Percentiles rank a stretch among this genome's conserved stretches.
These are phyloP conservation scores for Astragalus glycyphyllos DNA, from an alignment of 306 rosid species.

Conservation along the genomic window DNA sequence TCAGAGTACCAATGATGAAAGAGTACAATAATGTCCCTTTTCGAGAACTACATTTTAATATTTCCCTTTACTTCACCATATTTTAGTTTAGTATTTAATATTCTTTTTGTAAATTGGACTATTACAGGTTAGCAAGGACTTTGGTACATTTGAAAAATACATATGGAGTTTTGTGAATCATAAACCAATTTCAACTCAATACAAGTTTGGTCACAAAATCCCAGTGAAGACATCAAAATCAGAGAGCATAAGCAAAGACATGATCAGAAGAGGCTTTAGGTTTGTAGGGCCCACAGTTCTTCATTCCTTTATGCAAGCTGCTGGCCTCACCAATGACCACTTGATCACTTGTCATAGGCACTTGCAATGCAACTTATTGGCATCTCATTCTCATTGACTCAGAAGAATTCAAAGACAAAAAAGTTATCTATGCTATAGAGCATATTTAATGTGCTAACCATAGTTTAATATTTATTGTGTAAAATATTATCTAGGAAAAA, in stretches of 20 bases:
- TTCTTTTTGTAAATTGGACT: slow-evolving; percentile 6
- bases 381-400: background rate
- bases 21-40: slow-evolving; percentile 27
- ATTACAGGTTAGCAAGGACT: slow-evolving; percentile 71
- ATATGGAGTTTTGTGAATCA: slow-evolving; percentile 92
- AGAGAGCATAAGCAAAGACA: slow-evolving; percentile 90
- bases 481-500: slow-evolving; percentile 50
- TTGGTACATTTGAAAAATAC: slow-evolving; percentile 82
- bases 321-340: slow-evolving; percentile 96
- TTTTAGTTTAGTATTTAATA: background rate
- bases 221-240: slow-evolving; percentile 98
- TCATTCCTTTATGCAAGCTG: slow-evolving; percentile 92
- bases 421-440: slow-evolving; percentile 24
- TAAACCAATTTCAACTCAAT: slow-evolving; percentile 80
- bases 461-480: slow-evolving; percentile 50
- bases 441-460: slow-evolving; percentile 60
- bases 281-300: slow-evolving; percentile 94
- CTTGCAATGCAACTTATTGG: slow-evolving; percentile 65
- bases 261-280: slow-evolving; percentile 88
- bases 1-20: slow-evolving; percentile 30
- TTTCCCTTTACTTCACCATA: slow-evolving; percentile 15
- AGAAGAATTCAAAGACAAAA: too few species aligned
- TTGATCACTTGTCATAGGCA: slow-evolving; percentile 82
- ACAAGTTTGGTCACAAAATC: slow-evolving; percentile 81
- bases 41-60: slow-evolving; percentile 5